Base-by-base conservation (phyloP, 768 basidiomycete species). In the Rhizopogon roseolus region DNA sequence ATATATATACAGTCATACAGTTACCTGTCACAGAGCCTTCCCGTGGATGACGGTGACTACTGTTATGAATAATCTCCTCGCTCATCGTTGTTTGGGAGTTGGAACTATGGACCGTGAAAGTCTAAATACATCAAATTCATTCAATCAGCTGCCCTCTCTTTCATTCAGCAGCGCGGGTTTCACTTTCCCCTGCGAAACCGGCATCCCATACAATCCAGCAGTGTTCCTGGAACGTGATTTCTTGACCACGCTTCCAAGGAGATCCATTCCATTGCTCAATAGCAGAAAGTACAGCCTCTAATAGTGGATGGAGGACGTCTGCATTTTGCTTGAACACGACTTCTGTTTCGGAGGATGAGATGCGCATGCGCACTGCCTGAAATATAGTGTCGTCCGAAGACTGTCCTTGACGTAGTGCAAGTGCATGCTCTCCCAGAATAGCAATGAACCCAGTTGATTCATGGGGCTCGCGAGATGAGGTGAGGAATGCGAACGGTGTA, bases 201-300 rank as follows among this genome's bases (percentile, higher is more conserved):
- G 50, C 60, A 53, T 62, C 60, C 63, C 54, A 64, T 28, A 64
- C 63, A 4, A 16, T 48, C 60, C 63, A 62, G 14, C 14, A 9
- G 14, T 25, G 5, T 25, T 37, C 46, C 14, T 25, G 34, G 10
- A 48, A 36, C 10, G 19, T 25, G 3, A 48, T 14, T 25, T 48
- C 46, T 16, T 48, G 46, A 8, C 46, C 46, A n/a, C 34, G 22
- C 14, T 25, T 14, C 46, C 46, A 48, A 22, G 19, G 46, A 10
- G 14, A 36, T 16, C 34, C 46, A 10, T 36, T 25, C 46, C 34
- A 48, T 6, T 11, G 16, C 9, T 48, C 46, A 48, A 36, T 0
- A 2, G 5, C 22, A 10, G 22, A 48, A 16, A 48, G 34, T 14
- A 19, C 46, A 10, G 14, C 34, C 16, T 48, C 34, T 25, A 48